phyloP scores from a whole-genome alignment of 805 yeast genomes.

The Suhomyces emberorum region DNA sequence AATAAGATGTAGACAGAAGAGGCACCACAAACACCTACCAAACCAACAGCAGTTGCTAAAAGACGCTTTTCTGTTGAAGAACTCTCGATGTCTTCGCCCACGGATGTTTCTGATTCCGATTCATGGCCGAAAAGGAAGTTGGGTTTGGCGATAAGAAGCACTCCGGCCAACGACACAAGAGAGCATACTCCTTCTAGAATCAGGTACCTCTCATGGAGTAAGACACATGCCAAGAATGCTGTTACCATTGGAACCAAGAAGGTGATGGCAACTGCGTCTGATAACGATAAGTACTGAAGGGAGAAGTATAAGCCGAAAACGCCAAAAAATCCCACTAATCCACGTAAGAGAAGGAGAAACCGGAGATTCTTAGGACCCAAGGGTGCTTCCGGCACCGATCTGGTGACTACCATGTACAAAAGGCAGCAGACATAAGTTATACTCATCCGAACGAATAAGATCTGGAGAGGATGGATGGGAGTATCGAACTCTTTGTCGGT shows the following conservation, averaged over 20 bases:
- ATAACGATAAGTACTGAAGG: conserved; percentile 65
- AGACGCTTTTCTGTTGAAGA: conserved; percentile 52
- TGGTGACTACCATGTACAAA: conserved; percentile 49
- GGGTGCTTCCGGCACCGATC: conserved; percentile 56
- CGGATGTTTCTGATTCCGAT: conserved; percentile 27
- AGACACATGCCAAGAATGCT: conserved; percentile 64
- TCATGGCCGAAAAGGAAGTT: conserved; percentile 56
- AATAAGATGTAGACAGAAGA: conserved; percentile 66
- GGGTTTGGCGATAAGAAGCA: conserved; percentile 79
- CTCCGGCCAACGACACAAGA: conserved; percentile 67
- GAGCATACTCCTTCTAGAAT: conserved; percentile 68
- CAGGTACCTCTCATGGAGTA: conserved; percentile 66
- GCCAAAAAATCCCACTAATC: conserved; percentile 68
- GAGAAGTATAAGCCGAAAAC: conserved; percentile 78
- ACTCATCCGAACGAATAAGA: conserved; percentile 71
- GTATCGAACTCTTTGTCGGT: conserved; percentile 55
- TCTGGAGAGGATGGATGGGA: conserved; percentile 76
- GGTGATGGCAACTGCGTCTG: conserved; percentile 79
- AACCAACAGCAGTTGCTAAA: conserved; percentile 60
- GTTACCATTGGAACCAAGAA: conserved; percentile 78
- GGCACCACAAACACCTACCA: conserved; percentile 68
- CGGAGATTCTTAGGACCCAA: conserved; percentile 66
- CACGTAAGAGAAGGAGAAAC: conserved; percentile 54
- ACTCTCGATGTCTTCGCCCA: conserved; percentile 45
- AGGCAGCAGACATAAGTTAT: conserved; percentile 63